Evolutionary conservation across 1,284 basidiomycete species (phyloP).

Genomic region (Cystobasidium sp.): DNA sequence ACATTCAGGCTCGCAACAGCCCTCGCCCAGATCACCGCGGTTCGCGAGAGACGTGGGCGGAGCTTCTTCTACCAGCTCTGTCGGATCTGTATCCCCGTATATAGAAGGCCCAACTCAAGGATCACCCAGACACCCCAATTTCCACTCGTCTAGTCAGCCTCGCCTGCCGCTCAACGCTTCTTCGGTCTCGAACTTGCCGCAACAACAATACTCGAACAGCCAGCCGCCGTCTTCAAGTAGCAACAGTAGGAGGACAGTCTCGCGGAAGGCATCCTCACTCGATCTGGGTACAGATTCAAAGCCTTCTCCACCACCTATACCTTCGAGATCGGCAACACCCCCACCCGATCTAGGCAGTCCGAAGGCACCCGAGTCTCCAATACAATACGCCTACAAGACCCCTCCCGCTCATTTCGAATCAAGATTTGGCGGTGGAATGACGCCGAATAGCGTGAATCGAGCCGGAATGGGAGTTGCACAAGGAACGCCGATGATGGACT

Average conservation of each 20-base stretch:
- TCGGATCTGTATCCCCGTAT: neutral
- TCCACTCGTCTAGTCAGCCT: neutral
- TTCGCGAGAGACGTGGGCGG: neutral
- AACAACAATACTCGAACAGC: too few species aligned
- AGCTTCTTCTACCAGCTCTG: neutral
- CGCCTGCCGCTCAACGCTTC: conserved; percentile 2
- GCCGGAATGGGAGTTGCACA: neutral
- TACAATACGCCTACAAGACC: conserved; percentile 33
- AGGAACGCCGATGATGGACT: conserved; percentile 35
- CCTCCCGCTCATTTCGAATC: conserved; percentile 18
- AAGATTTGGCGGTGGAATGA: neutral
- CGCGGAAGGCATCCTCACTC: conserved; percentile 36
- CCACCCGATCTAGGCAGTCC: conserved; percentile 21
- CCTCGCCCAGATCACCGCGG: conserved; percentile 20
- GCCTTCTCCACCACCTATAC: neutral
- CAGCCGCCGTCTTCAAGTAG: neutral
- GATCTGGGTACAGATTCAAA: conserved; percentile 24
- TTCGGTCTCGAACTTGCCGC: neutral
- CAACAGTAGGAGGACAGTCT: neutral
- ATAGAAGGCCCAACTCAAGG: conserved; percentile 14
- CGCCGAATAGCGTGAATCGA: neutral
- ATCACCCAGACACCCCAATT: conserved; percentile 18
- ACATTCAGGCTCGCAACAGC: conserved; percentile 25
- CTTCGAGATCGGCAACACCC: conserved; percentile 26
- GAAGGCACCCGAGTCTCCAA: neutral